Evolutionary conservation across 805 yeast species (phyloP).

Genomic region (Lipomyces oligophaga): DNA sequence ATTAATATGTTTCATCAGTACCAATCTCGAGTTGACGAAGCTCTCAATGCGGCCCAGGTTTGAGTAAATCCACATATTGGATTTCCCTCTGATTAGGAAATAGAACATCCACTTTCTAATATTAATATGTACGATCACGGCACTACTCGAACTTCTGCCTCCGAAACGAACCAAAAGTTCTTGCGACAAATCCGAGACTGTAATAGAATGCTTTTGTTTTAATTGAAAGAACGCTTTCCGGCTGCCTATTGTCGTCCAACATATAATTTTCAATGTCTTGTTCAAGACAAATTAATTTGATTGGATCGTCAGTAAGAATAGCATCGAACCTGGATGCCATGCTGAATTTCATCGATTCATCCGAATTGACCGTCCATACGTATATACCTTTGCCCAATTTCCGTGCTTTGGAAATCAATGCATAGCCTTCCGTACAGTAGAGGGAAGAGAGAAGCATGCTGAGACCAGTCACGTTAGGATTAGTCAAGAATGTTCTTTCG

Average conservation of each 20-base stretch:
- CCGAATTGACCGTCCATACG: constrained; percentile 52
- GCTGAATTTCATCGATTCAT: constrained; percentile 40
- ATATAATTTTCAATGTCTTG: background rate
- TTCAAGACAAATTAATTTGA: background rate
- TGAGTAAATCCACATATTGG: background rate
- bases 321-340: constrained; percentile 40
- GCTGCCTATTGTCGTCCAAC: background rate
- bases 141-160: constrained; percentile 7
- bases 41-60: too few species aligned
- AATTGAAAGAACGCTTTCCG: background rate
- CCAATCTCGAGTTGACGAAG: constrained; percentile 31
- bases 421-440: constrained; percentile 28
- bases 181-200: background rate
- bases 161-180: background rate
- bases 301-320: constrained; percentile 44
- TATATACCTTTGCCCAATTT: constrained; percentile 47
- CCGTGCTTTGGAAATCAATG: constrained; percentile 45
- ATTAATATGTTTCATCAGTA: constrained; percentile 30
- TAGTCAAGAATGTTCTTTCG: constrained; percentile 8
- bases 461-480: constrained; percentile 13
- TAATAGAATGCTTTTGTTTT: background rate
- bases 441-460: constrained; percentile 32
- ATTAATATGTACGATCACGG: too few species aligned
- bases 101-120: background rate
- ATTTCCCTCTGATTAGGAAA: too few species aligned